These are phyloP conservation scores for Iris pallida DNA, from an alignment of 116 monocot genomes.

Conservation along the genomic window DNA sequence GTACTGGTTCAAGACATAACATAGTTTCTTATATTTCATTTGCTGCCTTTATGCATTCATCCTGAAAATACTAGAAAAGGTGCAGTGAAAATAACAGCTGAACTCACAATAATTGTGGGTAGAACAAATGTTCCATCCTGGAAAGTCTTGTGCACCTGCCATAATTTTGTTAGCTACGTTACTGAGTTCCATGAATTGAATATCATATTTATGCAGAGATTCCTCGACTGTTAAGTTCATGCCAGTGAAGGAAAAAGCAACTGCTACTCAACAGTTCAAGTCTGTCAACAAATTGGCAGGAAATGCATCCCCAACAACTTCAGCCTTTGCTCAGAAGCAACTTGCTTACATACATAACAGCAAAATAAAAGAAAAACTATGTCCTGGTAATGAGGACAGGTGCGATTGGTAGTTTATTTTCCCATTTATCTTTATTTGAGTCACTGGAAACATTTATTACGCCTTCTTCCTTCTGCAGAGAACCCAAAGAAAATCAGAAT, in stretches of 20 bases:
- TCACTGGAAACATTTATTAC: background rate
- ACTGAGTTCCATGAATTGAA: background rate
- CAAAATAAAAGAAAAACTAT: background rate
- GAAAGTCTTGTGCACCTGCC: too few relatives aligned
- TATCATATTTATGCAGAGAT: background rate
- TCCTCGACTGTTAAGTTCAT: background rate
- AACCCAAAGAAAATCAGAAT: background rate
- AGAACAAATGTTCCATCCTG: too few relatives aligned
- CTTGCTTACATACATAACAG: background rate
- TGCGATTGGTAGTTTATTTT: background rate
- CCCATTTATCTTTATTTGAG: background rate
- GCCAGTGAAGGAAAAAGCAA: constrained; percentile 13
- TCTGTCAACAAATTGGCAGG: constrained; percentile 2
- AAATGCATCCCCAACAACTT: background rate
- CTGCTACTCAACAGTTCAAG: constrained; percentile 4
- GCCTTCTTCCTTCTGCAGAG: background rate
- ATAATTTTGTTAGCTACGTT: too few relatives aligned
- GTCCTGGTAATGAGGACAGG: background rate
- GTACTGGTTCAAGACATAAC: too few relatives aligned
- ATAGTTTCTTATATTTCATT: too few relatives aligned
- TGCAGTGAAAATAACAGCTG: too few relatives aligned
- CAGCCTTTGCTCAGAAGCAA: background rate
- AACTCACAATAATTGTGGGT: too few relatives aligned
- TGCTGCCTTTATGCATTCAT: too few relatives aligned
- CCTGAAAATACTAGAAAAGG: too few relatives aligned